These are phyloP conservation scores for Starmerella tilneyi DNA, from an alignment of 805 yeast species.

Conservation along the genomic window DNA sequence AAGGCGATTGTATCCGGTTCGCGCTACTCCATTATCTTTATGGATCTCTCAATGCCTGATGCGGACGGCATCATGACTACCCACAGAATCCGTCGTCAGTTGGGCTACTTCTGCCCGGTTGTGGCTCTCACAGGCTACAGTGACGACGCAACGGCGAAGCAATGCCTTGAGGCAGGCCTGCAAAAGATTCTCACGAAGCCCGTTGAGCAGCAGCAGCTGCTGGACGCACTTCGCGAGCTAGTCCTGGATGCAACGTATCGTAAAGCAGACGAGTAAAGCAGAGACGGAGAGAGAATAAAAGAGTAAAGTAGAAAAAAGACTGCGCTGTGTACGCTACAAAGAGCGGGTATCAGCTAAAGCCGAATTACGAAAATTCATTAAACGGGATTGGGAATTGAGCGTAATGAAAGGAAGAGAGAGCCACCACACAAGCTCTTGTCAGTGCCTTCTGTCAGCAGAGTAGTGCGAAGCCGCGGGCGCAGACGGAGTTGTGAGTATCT, in stretches of 20 bases:
- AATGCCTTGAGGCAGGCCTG: slow-evolving; percentile 76
- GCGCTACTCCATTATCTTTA: slow-evolving; percentile 26
- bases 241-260: neutral
- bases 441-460: too few relatives aligned
- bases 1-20: slow-evolving; percentile 36
- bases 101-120: slow-evolving; percentile 61
- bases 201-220: slow-evolving; percentile 38
- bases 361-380: too few relatives aligned
- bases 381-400: too few relatives aligned
- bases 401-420: too few relatives aligned
- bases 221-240: slow-evolving; percentile 5
- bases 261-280: neutral
- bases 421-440: too few relatives aligned
- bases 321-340: too few relatives aligned
- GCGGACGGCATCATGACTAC: slow-evolving; percentile 29
- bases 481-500: too few relatives aligned
- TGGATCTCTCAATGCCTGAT: slow-evolving; percentile 30
- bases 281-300: too few relatives aligned
- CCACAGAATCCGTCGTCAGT: slow-evolving; percentile 47
- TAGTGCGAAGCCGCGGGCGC: too few relatives aligned
- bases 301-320: neutral
- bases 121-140: slow-evolving; percentile 91
- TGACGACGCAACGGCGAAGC: slow-evolving; percentile 71
- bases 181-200: slow-evolving; percentile 81
- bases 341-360: too few relatives aligned